Conservation (phyloP, 306 rosid species). For the Carpinus viminea region DNA sequence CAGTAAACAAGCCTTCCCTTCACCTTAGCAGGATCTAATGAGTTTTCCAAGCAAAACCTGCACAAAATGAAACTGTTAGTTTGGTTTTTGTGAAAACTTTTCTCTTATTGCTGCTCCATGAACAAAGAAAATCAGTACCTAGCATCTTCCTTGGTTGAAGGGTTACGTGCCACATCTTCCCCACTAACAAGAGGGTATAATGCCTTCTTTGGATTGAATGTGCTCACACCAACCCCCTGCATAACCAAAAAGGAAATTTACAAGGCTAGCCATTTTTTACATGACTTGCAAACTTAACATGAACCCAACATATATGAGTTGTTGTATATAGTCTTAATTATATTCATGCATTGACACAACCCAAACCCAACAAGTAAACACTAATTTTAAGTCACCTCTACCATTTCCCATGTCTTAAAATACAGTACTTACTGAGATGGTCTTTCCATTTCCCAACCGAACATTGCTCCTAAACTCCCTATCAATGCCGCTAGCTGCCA, state of each 20-base stretch:
- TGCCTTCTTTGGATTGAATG: slow-evolving; percentile 51
- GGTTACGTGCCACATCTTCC: slow-evolving; percentile 50
- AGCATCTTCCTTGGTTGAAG: slow-evolving; percentile 50
- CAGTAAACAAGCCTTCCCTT: slow-evolving; percentile 72
- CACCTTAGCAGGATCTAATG: slow-evolving; percentile 64
- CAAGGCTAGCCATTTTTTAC: too few relatives aligned
- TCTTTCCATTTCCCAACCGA: slow-evolving; percentile 66
- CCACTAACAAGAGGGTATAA: slow-evolving; percentile 66
- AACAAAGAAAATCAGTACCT: slow-evolving; percentile 31
- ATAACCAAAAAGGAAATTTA: neutral
- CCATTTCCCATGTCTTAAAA: too few relatives aligned
- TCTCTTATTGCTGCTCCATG: neutral
- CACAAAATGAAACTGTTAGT: neutral
- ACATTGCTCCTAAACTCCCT: slow-evolving; percentile 60
- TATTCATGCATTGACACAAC: too few relatives aligned
- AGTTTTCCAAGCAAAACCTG: slow-evolving; percentile 34
- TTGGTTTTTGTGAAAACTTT: neutral
- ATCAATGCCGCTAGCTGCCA: slow-evolving; percentile 87
- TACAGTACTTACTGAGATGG: slow-evolving; percentile 48
- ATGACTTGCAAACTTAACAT: too few relatives aligned
- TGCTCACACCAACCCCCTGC: slow-evolving; percentile 73
- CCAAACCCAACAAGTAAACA: too few relatives aligned
- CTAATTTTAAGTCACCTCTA: too few relatives aligned
- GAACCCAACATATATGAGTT: too few relatives aligned
- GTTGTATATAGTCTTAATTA: too few relatives aligned